Evolutionary conservation across 345 rosid species (phyloP), one percentile per base, ranked within the genome.

Genomic region (Pistacia vera): DNA sequence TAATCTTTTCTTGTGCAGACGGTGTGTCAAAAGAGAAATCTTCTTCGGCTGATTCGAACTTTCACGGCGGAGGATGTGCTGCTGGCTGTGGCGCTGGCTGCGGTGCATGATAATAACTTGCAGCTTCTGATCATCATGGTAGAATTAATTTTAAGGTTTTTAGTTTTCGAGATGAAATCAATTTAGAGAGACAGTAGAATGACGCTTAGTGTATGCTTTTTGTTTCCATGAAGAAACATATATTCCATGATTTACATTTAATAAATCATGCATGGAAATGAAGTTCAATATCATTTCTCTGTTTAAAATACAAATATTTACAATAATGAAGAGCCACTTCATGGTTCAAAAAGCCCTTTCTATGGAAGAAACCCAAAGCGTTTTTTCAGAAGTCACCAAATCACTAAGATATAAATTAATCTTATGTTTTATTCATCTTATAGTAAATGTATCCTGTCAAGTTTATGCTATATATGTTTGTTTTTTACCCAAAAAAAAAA

Each of bases 1-100:
- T 85, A 18, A 59, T 92, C 72, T 86, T 90, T 61, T 81, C 87
- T 18, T 90, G 93, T 62, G 85, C 90, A 13, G 84, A 86, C 8
- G 94, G 93, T 28, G 81, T 58, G 10, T 78, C 92, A 30, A 66
- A 81, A 65, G 84, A 66, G 51, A 80, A 56, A 55, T 17, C 79
- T n/a, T 56, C 74, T 57, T 75, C 79, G 0, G 76, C 52, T 0
- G 81, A 81, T n/a, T 59, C 87, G 3, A 46, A 56, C 75, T 5
- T 49, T 60, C 77, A 70, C 5, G 89, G 84, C 5, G 87, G 86
- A 3, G 90, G 86, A 28, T 81, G 89, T 55, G 85, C 78, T 0
- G 92, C 82, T 0, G 91, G 74, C 3, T 88, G 91, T 4, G 85
- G 81, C 6, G 84, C 81, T 2, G 85, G 77, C n/a, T 87, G 86